Evolutionary conservation across 805 yeast genomes (phyloP), one percentile per base, ranked within the genome.

Genomic region (Lachancea kluyveri): DNA sequence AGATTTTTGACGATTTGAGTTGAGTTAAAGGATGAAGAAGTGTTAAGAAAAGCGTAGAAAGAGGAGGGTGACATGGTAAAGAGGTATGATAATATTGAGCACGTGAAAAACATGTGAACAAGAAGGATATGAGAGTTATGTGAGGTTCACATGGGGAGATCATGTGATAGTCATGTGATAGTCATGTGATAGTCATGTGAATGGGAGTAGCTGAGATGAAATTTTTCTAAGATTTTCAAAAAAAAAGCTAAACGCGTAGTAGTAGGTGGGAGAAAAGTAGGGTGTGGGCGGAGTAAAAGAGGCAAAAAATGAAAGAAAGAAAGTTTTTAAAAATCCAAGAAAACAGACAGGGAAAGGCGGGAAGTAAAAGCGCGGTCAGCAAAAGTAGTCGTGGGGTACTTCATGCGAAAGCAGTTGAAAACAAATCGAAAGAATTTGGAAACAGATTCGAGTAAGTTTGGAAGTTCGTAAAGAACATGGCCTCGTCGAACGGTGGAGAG

Each of bases 401-500:
- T 40, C 47, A 48, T 46, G 51, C 50, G 52, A 45, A 48, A 46
- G 53, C 51, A 48, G 40, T 39, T 41, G 49, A 48, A 46, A 46
- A 43, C 49, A 37, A 42, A 45, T 46, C 39, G 40, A 46, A 46
- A 46, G 49, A 48, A 45, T 47, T 45, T 47, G 53, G 52, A 50
- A 45, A 50, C 49, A 35, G 37, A 39, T 43, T 42, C 43, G 43
- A 43, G 48, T 44, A 44, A 35, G 39, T 43, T 41, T 43, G 48
- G 41, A 30, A 42, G 48, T 45, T 45, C 46, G 48, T 40, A 39
- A 31, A 31, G 32, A 34, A 31, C 31, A 53, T 42, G 54, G 57
- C 57, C 57, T 43, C 46, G 55, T 45, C 50, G 40, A 37, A 33
- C 46, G 54, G 55, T 52, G 57, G 57, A 45, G 55, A 44, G 47